phyloP scores from a whole-genome alignment of 176 grass and related monocot genomes.

The Lolium rigidum region DNA sequence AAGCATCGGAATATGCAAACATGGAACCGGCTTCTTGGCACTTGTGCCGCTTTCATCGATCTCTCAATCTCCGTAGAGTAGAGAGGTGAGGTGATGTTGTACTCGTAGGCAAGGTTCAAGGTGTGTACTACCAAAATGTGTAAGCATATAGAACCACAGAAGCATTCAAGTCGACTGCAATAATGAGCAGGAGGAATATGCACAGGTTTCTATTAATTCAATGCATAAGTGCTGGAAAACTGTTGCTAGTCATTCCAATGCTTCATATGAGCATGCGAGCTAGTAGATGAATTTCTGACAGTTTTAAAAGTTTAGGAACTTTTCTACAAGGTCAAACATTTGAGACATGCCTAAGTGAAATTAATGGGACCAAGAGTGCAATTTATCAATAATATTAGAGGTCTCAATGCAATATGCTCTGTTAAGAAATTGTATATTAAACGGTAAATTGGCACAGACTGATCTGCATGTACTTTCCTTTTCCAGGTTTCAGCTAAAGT shows the following conservation, averaged over 20 bases:
- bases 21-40: background rate
- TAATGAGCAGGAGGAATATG: background rate
- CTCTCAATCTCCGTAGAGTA: background rate
- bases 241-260: background rate
- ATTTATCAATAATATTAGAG: background rate
- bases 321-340: background rate
- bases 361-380: constrained; percentile 2
- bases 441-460: background rate
- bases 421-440: background rate
- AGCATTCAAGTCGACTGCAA: background rate
- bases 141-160: background rate
- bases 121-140: background rate
- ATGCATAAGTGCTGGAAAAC: background rate
- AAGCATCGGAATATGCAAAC: constrained; percentile 28
- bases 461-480: constrained; percentile 1
- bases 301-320: background rate
- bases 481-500: background rate
- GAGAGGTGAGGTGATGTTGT: constrained; percentile 1
- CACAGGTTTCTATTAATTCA: background rate
- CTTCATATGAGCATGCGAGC: constrained; percentile 10
- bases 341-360: background rate
- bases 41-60: background rate
- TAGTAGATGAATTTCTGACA: background rate
- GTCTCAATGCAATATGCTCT: background rate
- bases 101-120: background rate